Conservation (phyloP, 805 yeast genomes). For the Metschnikowia henanensis region DNA sequence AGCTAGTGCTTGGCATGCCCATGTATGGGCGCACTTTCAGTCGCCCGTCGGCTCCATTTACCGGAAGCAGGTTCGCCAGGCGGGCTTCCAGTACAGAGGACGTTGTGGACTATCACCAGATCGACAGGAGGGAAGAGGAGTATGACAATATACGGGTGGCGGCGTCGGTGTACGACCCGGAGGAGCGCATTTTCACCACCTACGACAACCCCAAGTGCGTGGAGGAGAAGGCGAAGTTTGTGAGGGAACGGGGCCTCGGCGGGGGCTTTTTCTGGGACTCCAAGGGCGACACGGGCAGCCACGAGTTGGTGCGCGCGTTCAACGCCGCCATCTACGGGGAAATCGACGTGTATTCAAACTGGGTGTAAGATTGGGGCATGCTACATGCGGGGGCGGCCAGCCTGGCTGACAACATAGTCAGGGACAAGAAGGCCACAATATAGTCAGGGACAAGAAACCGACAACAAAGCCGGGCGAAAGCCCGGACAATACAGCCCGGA, state of each 20-base stretch:
- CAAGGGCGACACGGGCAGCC: slow-evolving; percentile 57
- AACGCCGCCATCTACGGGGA: slow-evolving; percentile 6
- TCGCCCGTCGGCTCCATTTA: slow-evolving; percentile 34
- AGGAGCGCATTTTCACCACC: slow-evolving; percentile 9
- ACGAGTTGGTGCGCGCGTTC: slow-evolving; percentile 43
- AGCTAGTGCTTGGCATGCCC: slow-evolving; percentile 84
- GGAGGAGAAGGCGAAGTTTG: slow-evolving; percentile 58
- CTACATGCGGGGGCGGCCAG: neutral
- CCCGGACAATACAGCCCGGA: too few species aligned
- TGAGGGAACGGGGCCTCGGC: slow-evolving; percentile 49
- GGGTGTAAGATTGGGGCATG: neutral
- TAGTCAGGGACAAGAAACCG: too few species aligned
- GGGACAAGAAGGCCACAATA: too few species aligned
- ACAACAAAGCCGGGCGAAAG: too few species aligned
- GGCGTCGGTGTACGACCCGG: slow-evolving; percentile 28
- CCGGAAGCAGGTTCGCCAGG: slow-evolving; percentile 41
- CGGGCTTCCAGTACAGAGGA: slow-evolving; percentile 23
- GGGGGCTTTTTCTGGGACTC: slow-evolving; percentile 99
- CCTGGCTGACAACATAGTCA: too few species aligned
- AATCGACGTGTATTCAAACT: neutral
- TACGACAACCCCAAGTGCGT: slow-evolving; percentile 67
- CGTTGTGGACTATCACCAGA: slow-evolving; percentile 52
- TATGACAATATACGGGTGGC: slow-evolving; percentile 53
- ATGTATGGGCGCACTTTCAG: slow-evolving; percentile 60
- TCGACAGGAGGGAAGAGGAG: slow-evolving; percentile 51